These are phyloP conservation scores for Trametes pubescens DNA, from an alignment of 1,284 basidiomycete species.

Conservation along the genomic window DNA sequence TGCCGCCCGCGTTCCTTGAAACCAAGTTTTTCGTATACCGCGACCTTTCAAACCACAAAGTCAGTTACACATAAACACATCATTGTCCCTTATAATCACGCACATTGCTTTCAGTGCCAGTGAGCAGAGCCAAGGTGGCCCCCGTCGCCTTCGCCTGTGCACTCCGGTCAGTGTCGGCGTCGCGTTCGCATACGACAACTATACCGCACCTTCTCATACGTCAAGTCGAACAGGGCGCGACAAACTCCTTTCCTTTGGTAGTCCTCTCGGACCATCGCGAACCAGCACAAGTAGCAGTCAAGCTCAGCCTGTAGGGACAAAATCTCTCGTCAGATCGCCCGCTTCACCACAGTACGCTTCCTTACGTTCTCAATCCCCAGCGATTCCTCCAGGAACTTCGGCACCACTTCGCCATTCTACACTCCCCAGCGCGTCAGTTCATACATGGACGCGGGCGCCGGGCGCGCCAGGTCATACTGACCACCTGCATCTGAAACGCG, in stretches of 20 bases:
- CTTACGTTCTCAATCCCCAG: constrained; percentile 4
- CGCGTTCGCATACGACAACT: not conserved
- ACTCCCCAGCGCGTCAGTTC: not conserved
- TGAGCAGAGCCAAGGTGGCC: constrained; percentile 7
- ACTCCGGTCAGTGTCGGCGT: not conserved
- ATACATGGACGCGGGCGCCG: not conserved
- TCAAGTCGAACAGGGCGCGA: constrained; percentile 21
- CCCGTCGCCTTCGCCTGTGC: constrained; percentile 16
- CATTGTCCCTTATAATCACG: not conserved
- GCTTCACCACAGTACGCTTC: not conserved
- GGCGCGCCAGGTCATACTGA: not conserved
- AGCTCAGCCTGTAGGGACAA: not conserved
- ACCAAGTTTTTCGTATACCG: constrained; percentile 17
- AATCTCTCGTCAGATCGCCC: not conserved
- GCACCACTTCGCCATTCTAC: not conserved
- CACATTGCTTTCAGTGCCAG: not conserved
- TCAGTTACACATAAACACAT: not conserved
- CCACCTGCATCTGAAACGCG: constrained; percentile 3
- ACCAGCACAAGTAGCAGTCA: constrained; percentile 26
- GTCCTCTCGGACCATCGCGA: constrained; percentile 24
- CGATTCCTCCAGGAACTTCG: not conserved
- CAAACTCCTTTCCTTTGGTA: constrained; percentile 26
- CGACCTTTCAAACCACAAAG: constrained; percentile 7
- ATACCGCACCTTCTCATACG: constrained; percentile 16
- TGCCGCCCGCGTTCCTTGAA: constrained; percentile 10